phyloP scores from a whole-genome alignment of 2,329 filamentous ascomycete genomes.

The Xylariaceae sp. region DNA sequence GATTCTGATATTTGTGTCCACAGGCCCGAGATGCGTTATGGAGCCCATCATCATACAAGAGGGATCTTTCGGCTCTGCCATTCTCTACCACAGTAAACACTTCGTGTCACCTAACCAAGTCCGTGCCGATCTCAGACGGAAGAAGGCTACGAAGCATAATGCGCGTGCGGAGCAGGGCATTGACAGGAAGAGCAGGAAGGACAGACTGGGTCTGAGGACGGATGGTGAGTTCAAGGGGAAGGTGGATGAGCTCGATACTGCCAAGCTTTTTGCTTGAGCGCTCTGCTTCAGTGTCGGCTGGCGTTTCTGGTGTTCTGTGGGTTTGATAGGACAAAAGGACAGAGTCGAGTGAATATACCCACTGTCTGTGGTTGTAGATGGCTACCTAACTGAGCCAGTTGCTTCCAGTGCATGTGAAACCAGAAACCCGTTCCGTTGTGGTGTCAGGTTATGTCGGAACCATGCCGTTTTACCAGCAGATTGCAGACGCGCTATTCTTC shows the following conservation, averaged over 20 bases:
- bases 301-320: conserved; percentile 25
- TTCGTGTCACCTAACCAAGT: conserved; percentile 97
- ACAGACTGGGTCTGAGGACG: conserved; percentile 71
- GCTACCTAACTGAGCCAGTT: too few species aligned
- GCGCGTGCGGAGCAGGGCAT: conserved; percentile 70
- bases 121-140: conserved; percentile 72
- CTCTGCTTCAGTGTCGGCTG: conserved; percentile 13
- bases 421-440: too few species aligned
- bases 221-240: conserved; percentile 61
- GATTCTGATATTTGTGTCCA: neutral
- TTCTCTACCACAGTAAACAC: conserved; percentile 97
- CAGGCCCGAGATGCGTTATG: conserved; percentile 82
- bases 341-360: too few species aligned
- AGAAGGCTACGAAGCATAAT: conserved; percentile 76
- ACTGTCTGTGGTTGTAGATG: too few species aligned
- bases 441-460: too few species aligned
- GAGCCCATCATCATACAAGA: conserved; percentile 92
- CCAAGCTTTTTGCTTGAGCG: conserved; percentile 68
- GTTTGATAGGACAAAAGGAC: neutral
- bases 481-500: too few species aligned
- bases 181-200: conserved; percentile 71
- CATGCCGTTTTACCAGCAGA: too few species aligned
- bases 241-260: conserved; percentile 71
- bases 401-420: too few species aligned
- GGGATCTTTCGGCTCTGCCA: conserved; percentile 85